Conservation (phyloP, 1,139 yeast genomes). For the Pichia sp. region DNA sequence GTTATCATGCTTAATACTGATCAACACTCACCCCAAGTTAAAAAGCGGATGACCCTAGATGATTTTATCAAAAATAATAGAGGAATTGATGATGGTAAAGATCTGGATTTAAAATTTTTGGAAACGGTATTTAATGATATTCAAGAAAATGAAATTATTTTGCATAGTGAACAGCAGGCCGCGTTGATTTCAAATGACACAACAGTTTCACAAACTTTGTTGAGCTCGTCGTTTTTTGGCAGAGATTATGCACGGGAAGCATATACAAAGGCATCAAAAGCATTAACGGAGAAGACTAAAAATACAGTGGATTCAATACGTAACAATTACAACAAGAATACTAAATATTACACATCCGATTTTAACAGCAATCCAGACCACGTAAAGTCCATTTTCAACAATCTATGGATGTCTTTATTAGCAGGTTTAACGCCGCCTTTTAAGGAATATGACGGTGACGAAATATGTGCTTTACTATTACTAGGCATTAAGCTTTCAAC, state of each 20-base stretch:
- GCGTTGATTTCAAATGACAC: constrained; percentile 61
- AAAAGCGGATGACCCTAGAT: constrained; percentile 78
- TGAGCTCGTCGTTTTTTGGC: constrained; percentile 57
- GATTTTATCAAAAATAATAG: constrained; percentile 79
- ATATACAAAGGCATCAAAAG: constrained; percentile 84
- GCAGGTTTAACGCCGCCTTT: constrained; percentile 94
- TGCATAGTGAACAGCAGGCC: constrained; percentile 90
- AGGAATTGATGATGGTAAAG: constrained; percentile 91
- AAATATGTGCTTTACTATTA: constrained; percentile 60
- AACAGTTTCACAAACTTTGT: constrained; percentile 30
- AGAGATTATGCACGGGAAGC: constrained; percentile 78
- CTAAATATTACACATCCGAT: constrained; percentile 34
- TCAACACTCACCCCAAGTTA: constrained; percentile 81
- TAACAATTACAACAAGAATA: constrained; percentile 31
- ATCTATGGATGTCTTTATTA: constrained; percentile 92
- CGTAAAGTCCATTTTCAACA: constrained; percentile 88
- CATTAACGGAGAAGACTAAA: constrained; percentile 86
- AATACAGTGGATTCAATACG: constrained; percentile 68
- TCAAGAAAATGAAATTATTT: constrained; percentile 72
- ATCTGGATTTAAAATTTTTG: constrained; percentile 69
- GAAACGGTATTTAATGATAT: constrained; percentile 69
- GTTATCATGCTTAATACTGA: constrained; percentile 92
- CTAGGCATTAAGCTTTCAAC: constrained; percentile 83
- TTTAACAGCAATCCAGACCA: constrained; percentile 76
- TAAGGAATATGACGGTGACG: constrained; percentile 78